Conservation (phyloP, 306 rosid genomes). For the Heteromeles arbutifolia region DNA sequence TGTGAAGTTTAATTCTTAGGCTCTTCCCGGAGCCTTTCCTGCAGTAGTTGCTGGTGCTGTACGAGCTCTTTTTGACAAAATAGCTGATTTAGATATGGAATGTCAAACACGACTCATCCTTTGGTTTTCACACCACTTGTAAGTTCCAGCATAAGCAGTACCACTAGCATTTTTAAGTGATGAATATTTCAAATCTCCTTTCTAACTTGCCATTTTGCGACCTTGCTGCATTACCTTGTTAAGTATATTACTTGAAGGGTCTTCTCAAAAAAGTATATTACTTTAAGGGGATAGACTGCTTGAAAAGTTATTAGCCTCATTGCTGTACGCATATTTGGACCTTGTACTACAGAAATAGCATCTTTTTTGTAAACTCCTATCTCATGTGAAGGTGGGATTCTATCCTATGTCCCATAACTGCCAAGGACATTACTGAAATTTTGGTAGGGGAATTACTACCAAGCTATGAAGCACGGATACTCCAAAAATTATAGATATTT, state of each 20-base stretch:
- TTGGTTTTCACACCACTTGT: constrained; percentile 99
- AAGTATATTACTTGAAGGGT: not conserved
- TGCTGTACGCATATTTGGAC: not conserved
- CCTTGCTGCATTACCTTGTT: not conserved
- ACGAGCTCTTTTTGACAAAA: constrained; percentile 88
- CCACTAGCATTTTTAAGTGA: not conserved
- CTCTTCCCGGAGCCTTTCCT: constrained; percentile 99
- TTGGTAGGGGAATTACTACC: not conserved
- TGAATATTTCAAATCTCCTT: not conserved
- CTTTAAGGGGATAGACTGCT: not conserved
- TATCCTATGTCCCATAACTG: not conserved
- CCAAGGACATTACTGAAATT: not conserved
- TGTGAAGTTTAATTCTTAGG: constrained; percentile 39
- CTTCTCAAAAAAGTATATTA: not conserved
- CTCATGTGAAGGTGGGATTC: not conserved
- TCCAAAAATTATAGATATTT: not conserved
- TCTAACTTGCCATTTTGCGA: not conserved
- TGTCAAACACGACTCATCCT: constrained; percentile 91
- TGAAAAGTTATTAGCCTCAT: not conserved
- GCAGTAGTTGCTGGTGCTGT: constrained; percentile 98
- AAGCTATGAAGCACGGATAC: not conserved
- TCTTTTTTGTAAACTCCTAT: not conserved
- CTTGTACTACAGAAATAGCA: not conserved
- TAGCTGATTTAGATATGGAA: constrained; percentile 94
- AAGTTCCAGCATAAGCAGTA: constrained; percentile 30